Conservation (phyloP, 176 grass and related monocot species). For the Oryza meridionalis region DNA sequence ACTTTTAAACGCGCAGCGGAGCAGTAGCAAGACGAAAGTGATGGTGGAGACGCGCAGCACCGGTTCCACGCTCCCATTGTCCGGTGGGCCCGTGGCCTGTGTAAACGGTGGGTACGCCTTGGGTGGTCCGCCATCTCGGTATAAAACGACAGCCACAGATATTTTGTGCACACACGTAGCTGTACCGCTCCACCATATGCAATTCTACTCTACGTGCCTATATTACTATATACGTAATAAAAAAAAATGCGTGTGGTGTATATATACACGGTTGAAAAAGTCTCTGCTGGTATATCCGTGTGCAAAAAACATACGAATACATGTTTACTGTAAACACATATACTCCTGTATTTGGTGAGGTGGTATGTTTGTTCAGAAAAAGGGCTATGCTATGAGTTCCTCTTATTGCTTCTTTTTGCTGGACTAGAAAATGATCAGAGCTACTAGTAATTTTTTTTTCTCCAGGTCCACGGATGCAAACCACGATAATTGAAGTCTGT, state of each 20-base stretch:
- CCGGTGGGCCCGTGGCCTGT: neutral
- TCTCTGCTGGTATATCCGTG: neutral
- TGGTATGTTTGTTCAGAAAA: neutral
- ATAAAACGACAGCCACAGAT: slow-evolving; percentile 14
- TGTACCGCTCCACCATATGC: neutral
- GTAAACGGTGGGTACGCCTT: neutral
- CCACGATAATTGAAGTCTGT: neutral
- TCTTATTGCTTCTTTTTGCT: neutral
- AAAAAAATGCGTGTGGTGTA: neutral
- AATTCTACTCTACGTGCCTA: neutral
- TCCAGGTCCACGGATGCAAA: neutral
- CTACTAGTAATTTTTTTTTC: neutral
- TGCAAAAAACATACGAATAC: neutral
- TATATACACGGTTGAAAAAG: neutral
- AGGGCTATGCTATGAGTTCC: neutral
- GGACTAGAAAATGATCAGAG: neutral
- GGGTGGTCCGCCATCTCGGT: neutral
- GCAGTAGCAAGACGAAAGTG: slow-evolving; percentile 23
- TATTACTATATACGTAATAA: too few species aligned
- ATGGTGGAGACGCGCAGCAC: neutral
- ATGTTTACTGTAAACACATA: neutral
- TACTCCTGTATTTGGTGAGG: neutral
- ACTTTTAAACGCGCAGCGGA: neutral
- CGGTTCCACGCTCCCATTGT: neutral
- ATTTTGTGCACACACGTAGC: slow-evolving; percentile 23